A percentile compares a stretch with the other conserved stretches of the same genome.
Evolutionary conservation across 2,329 filamentous ascomycete species (phyloP).

Genomic region (Chrysosporium queenslandicum): DNA sequence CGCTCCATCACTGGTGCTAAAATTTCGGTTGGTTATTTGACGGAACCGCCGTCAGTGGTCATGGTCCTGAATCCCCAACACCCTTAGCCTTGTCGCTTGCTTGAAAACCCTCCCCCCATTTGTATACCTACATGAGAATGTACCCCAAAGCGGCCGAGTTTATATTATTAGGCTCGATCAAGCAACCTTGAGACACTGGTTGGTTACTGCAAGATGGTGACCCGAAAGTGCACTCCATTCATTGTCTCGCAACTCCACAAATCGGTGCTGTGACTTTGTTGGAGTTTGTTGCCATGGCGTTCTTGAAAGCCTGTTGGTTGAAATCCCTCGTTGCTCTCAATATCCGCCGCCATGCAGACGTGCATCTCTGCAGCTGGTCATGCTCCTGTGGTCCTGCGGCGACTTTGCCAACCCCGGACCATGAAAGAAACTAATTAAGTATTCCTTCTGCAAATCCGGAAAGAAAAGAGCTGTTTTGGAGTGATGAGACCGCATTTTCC

Average conservation of each 20-base stretch:
- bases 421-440: too few species aligned
- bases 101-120: background rate
- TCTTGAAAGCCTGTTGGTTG: background rate
- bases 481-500: background rate
- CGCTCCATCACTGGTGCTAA: too few species aligned
- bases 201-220: background rate
- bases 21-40: background rate
- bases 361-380: too few species aligned
- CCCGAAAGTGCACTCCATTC: background rate
- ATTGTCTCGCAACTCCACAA: constrained; percentile 17
- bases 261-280: too few species aligned
- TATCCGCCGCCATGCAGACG: background rate
- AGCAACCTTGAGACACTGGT: constrained; percentile 4
- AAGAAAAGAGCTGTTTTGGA: background rate
- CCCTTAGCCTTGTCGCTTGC: background rate
- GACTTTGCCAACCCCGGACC: background rate
- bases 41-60: background rate
- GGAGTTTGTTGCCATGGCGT: background rate
- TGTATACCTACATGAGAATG: background rate
- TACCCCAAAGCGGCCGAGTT: background rate
- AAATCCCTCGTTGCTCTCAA: background rate
- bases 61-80: background rate
- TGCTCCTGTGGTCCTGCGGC: too few species aligned
- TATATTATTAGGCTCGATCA: background rate
- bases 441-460: too few species aligned